These are phyloP conservation scores for Chloranthus sessilifolius DNA, from an alignment of 164 flowering plant genomes.

Conservation along the genomic window DNA sequence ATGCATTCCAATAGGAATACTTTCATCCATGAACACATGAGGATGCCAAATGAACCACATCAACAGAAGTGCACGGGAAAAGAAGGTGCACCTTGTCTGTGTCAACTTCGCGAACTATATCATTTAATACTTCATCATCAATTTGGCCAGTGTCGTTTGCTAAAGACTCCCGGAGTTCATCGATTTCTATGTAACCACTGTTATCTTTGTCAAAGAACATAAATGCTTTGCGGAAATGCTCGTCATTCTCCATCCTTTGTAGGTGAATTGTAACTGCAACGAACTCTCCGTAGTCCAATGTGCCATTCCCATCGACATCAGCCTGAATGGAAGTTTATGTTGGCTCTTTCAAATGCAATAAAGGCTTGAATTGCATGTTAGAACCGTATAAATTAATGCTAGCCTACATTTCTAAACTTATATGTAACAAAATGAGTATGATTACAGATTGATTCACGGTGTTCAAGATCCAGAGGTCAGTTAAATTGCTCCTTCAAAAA, in stretches of 20 bases:
- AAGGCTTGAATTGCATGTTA: too few relatives aligned
- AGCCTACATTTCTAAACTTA: too few relatives aligned
- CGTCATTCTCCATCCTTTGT: slow-evolving; percentile 95
- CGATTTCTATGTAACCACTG: slow-evolving; percentile 82
- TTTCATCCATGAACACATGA: too few relatives aligned
- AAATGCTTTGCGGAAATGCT: slow-evolving; percentile 83
- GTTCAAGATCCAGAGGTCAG: too few relatives aligned
- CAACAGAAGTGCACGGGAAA: too few relatives aligned
- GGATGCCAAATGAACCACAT: too few relatives aligned
- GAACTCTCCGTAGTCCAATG: slow-evolving; percentile 93
- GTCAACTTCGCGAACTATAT: slow-evolving; percentile 93
- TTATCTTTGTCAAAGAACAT: slow-evolving; percentile 86
- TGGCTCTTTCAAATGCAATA: too few relatives aligned
- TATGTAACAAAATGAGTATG: too few relatives aligned
- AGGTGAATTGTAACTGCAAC: slow-evolving; percentile 94
- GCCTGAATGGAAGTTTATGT: slow-evolving; percentile 50
- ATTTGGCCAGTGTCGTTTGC: slow-evolving; percentile 70
- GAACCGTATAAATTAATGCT: too few relatives aligned
- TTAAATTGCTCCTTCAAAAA: too few relatives aligned
- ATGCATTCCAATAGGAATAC: too few relatives aligned
- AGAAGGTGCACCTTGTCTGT: slow-evolving; percentile 91
- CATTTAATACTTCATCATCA: slow-evolving; percentile 61
- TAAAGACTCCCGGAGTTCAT: slow-evolving; percentile 67
- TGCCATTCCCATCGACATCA: slow-evolving; percentile 96
- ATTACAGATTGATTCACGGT: too few relatives aligned